Evolutionary conservation across 2,329 filamentous ascomycete genomes (phyloP), one percentile per base, ranked within the genome.

Genomic region (Cadophora sp.): DNA sequence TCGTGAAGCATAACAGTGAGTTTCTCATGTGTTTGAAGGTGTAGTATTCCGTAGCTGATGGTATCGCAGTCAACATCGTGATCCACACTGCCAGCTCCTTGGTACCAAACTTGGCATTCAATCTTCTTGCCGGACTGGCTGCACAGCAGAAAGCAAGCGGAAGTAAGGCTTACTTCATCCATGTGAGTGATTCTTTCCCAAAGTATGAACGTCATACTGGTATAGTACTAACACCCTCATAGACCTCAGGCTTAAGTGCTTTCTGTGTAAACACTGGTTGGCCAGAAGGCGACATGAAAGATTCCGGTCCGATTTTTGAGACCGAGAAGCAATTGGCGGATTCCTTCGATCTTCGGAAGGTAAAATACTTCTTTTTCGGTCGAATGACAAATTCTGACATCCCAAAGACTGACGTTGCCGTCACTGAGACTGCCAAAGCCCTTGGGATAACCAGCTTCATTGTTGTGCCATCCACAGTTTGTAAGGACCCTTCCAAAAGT

Each of bases 61-160:
- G 37, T 9, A 58, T 67, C 31, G 43, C 62, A 81, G 79, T 81
- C 53, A 72, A 79, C 61, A 76, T 81, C 19, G 71, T 81, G 31
- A 65, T 81, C 16, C 77, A 82, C 61, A 78, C 75, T 1, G 79
- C 79, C 11, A 77, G 77, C 61, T 76, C 77, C 19, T 70, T 78
- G 24, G 73, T 79, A 9, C 68, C 73, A 12, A 50, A 29, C 4
- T 62, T 78, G 19, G 67, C 71, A 16, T 65, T 73, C 4, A 71
- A 78, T 65, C 66, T 82, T 5, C 73, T 82, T 48, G 73, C 72
- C 12, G 80, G 77, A 12, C 76, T 82, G 5, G 77, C 77, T 22
- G 70, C 77, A 22, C 76, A 75, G 9, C 76, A 71, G 1, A 69
- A 73, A 64, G 65, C 34, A 2, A 77, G 65, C 43, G 76, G 75